Evolutionary conservation across 768 basidiomycete species (phyloP).

Genomic region (Xanthoconium stramineum): DNA sequence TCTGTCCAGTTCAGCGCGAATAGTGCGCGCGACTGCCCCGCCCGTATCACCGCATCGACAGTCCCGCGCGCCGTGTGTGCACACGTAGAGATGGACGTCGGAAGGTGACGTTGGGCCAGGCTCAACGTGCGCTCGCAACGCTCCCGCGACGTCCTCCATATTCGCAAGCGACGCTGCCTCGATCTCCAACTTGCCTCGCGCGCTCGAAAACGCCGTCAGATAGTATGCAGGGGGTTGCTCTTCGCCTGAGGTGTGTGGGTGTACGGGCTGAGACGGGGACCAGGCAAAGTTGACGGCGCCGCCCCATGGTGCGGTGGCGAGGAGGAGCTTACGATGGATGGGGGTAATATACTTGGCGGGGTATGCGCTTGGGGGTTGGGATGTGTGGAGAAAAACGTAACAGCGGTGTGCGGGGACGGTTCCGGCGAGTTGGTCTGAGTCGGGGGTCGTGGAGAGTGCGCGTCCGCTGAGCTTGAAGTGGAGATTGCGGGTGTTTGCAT

Average conservation of each 20-base stretch:
- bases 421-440: slow-evolving; percentile 39
- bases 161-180: slow-evolving; percentile 47
- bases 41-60: slow-evolving; percentile 77
- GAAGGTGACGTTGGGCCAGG: slow-evolving; percentile 13
- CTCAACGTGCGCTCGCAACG: slow-evolving; percentile 31
- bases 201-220: slow-evolving; percentile 51
- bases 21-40: slow-evolving; percentile 47
- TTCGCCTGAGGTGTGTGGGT: slow-evolving; percentile 5
- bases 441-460: slow-evolving; percentile 2
- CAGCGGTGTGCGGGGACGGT: slow-evolving; percentile 51
- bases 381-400: slow-evolving; percentile 56
- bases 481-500: background rate
- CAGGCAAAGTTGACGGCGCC: slow-evolving; percentile 63
- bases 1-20: slow-evolving; percentile 50
- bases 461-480: background rate
- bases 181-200: slow-evolving; percentile 48
- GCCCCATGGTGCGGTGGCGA: slow-evolving; percentile 44
- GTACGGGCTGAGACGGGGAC: slow-evolving; percentile 32
- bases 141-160: slow-evolving; percentile 43
- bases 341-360: slow-evolving; percentile 46
- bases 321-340: slow-evolving; percentile 49
- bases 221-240: slow-evolving; percentile 24
- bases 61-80: slow-evolving; percentile 76
- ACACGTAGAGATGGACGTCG: slow-evolving; percentile 57
- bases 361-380: slow-evolving; percentile 46